Percentiles rank a stretch among this genome's conserved stretches.
Conservation (phyloP, 306 rosid genomes). For the Ormosia semicastrata region DNA sequence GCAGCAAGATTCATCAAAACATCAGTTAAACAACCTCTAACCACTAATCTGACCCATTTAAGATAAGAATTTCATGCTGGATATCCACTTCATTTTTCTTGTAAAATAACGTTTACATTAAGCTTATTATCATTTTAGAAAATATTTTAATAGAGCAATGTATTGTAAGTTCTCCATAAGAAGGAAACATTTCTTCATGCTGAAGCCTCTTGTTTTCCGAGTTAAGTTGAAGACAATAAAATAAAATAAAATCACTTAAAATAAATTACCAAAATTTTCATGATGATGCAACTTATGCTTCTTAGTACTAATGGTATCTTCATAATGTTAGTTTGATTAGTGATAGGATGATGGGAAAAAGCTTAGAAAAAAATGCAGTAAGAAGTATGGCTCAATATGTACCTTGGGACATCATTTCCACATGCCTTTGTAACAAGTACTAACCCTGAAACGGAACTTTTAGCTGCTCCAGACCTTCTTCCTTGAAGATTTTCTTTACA, state of each 20-base stretch:
- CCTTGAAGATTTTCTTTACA: constrained; percentile 50
- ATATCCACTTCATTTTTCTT: constrained; percentile 4
- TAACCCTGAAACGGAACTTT: constrained; percentile 74
- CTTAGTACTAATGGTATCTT: not conserved
- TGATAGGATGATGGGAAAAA: not conserved
- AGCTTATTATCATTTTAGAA: not conserved
- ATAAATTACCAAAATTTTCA: not conserved
- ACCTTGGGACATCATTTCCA: constrained; percentile 95
- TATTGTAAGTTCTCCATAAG: not conserved
- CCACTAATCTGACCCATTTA: constrained; percentile 2
- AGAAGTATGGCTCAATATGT: not conserved
- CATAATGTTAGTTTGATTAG: not conserved
- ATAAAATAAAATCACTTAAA: not conserved
- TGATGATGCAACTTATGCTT: not conserved
- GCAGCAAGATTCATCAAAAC: not conserved
- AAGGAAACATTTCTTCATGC: not conserved
- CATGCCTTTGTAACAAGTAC: constrained; percentile 83
- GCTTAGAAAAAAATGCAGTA: not conserved
- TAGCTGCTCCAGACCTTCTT: constrained; percentile 70
- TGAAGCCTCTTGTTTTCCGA: not conserved
- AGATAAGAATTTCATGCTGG: constrained; percentile 1
- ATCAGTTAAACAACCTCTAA: constrained; percentile 28
- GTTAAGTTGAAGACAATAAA: not conserved
- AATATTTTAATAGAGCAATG: not conserved
- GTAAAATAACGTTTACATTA: not conserved